phyloP scores from a whole-genome alignment of 2,329 filamentous ascomycete species.

The Dactylonectria estremocensis region DNA sequence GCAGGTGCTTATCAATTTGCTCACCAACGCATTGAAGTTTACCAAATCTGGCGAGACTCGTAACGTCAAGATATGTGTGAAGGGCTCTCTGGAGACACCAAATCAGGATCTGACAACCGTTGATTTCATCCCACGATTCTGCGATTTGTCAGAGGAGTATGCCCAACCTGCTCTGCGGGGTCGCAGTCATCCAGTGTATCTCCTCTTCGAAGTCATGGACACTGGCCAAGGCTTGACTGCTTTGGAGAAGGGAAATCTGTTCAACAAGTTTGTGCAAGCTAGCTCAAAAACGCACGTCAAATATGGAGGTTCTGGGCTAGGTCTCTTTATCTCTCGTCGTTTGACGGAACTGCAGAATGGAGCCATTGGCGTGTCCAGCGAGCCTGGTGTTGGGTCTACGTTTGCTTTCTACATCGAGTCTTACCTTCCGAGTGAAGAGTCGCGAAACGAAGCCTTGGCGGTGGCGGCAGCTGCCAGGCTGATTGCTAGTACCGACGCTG shows the following conservation, averaged over 20 bases:
- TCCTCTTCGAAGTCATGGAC: conserved; percentile 83
- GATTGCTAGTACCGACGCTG: conserved; percentile 45
- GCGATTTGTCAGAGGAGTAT: conserved; percentile 59
- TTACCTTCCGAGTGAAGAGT: conserved; percentile 57
- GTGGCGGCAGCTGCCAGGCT: conserved; percentile 53
- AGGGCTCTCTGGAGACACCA: conserved; percentile 59
- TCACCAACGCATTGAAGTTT: conserved; percentile 88
- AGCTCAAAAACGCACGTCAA: conserved; percentile 83
- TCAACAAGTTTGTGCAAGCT: conserved; percentile 85
- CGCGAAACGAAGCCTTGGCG: conserved; percentile 59
- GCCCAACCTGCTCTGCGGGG: conserved; percentile 52
- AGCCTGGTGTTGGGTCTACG: conserved; percentile 78
- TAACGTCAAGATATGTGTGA: conserved; percentile 66
- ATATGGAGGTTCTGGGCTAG: conserved; percentile 85
- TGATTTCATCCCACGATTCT: conserved; percentile 73
- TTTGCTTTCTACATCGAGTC: conserved; percentile 84
- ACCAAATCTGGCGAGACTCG: conserved; percentile 75
- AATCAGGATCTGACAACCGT: conserved; percentile 63
- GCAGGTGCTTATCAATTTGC: conserved; percentile 85
- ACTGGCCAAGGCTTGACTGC: conserved; percentile 81
- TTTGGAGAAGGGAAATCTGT: conserved; percentile 81
- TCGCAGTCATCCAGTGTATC: conserved; percentile 68
- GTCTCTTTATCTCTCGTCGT: conserved; percentile 83
- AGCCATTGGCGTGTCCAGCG: conserved; percentile 81
- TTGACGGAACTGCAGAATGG: conserved; percentile 87